Base-by-base conservation (phyloP, 2,329 filamentous ascomycete genomes). In the Aspergillus sp. region DNA sequence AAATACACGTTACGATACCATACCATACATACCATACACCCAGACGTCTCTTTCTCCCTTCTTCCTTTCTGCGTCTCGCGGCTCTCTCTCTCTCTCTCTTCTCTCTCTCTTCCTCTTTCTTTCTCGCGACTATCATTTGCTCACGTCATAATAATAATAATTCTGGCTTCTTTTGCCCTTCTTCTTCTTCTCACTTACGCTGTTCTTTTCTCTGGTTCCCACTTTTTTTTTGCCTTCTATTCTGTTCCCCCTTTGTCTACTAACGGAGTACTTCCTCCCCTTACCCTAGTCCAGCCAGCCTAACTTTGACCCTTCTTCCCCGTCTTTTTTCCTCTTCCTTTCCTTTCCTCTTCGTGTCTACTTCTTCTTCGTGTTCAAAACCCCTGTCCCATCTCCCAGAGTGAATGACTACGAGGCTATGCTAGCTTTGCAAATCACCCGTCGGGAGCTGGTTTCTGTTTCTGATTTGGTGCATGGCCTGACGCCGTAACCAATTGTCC, bases 391-490 rank as follows among this genome's bases (percentile, higher is more conserved):
- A 53, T 46, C 52, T 41, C 51, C 39, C 26, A 36, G 53, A 48
- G 19, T 19, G 19, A 48, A 52, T 58, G 56, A 52, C 54, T 56
- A 58, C 56, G 57, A 60, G 58, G 58, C 56, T 61, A 60, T 61
- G 58, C 57, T 61, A 59, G 59, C 53, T 54, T 56, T 57, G 59
- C 55, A 57, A 51, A 62, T 62, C 58, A 60, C 57, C 58, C 59
- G 59, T 55, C 59, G 51, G 57, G 45, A 56, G 46, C 56, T 56
- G 53, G 50, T 51, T 39, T 50, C 45, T 52, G 45, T 48, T 51
- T 56, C 50, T 60, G 55, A 60, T 56, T 59, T 53, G 55, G 49
- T 51, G 53, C 51, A 48, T 46, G 48, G 43, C 52, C 48, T 51
- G 50, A 50, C 55, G 45, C 26, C 26, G 36, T 28, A 26, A 39